Evolutionary conservation across 352 stramenopile species (phyloP).

Genomic region (Phytophthora pini): DNA sequence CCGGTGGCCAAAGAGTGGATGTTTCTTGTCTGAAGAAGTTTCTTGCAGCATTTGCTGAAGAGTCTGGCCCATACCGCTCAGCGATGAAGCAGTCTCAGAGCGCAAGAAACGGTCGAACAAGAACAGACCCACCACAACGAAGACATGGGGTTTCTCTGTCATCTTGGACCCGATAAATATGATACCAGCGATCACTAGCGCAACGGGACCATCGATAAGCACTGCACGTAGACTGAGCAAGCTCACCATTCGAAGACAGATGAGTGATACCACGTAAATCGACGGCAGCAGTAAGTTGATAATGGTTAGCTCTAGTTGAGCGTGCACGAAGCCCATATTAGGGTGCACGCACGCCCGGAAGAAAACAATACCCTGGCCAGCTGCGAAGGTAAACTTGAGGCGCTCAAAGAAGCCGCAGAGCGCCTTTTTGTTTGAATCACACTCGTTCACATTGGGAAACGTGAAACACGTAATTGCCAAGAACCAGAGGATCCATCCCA

Average conservation of each 20-base stretch:
- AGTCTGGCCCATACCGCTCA: slow-evolving; percentile 57
- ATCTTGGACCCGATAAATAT: slow-evolving; percentile 79
- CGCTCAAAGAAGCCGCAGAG: slow-evolving; percentile 77
- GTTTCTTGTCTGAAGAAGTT: slow-evolving; percentile 49
- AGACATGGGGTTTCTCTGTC: slow-evolving; percentile 79
- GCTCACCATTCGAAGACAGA: slow-evolving; percentile 76
- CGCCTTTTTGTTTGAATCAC: slow-evolving; percentile 69
- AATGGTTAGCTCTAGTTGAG: slow-evolving; percentile 88
- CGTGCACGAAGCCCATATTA: slow-evolving; percentile 87
- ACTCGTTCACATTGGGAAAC: slow-evolving; percentile 55
- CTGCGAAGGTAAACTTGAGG: slow-evolving; percentile 84
- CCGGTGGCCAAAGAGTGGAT: slow-evolving; percentile 56
- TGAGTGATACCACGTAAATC: slow-evolving; percentile 88
- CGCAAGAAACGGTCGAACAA: slow-evolving; percentile 76
- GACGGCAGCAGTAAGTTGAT: slow-evolving; percentile 88
- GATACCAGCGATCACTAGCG: slow-evolving; percentile 49
- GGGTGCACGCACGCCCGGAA: slow-evolving; percentile 79
- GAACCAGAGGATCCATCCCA: slow-evolving; percentile 87
- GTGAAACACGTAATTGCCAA: slow-evolving; percentile 72
- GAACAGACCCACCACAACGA: slow-evolving; percentile 79
- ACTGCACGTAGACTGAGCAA: slow-evolving; percentile 59
- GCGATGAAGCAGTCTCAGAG: slow-evolving; percentile 53
- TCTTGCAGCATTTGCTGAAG: slow-evolving; percentile 75
- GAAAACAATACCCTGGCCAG: slow-evolving; percentile 85
- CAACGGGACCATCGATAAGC: slow-evolving; percentile 58